Evolutionary conservation across 2,329 filamentous ascomycete species (phyloP), one percentile per base, ranked within the genome.

Genomic region (Calonectria hawksworthii): DNA sequence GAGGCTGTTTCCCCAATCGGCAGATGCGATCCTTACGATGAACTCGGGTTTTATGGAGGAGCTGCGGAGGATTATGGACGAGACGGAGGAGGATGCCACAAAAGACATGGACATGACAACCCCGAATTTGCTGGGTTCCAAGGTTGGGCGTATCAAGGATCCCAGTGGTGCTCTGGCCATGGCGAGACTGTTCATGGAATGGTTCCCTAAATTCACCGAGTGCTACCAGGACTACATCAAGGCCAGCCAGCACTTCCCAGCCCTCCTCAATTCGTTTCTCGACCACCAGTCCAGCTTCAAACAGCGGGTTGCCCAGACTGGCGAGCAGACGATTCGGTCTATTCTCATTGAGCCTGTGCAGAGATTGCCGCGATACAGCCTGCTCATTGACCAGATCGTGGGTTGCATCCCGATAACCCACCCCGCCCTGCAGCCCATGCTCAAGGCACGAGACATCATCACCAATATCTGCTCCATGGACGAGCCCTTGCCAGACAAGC

Each of bases 391-490:
- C 86, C 96, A 98, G 81, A 98, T 99, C 82, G 92, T 97, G 63
- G 93, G 93, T 78, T 96, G 94, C 75, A 90, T 99, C 23, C 96
- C 96, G 6, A 92, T 96, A 66, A 93, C 94, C 11, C 96, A 99
- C 83, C 95, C 96, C 3, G 96, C 96, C 0, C 89, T 98, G 68
- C 93, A 94, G 78, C 90, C 91, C 3, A 93, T 99, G 86, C 90
- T 98, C 52, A 96, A 95, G 83, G 96, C 97, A 0, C 91, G 96
- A 78, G 97, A 99, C 83, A 94, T 98, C 68, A 96, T 99, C 78
- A 96, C 96, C 26, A 97, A 98, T 69, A 99, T 99, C 54, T 99
- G 97, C 85, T 98, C 96, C 21, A 93, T 98, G 86, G 96, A 98
- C 80, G 94, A 86, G 83, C 94, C 81, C 81, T 88, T 84, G 80